Evolutionary conservation across 179 eudicot species (phyloP).

Genomic region (Carnegiea gigantea): DNA sequence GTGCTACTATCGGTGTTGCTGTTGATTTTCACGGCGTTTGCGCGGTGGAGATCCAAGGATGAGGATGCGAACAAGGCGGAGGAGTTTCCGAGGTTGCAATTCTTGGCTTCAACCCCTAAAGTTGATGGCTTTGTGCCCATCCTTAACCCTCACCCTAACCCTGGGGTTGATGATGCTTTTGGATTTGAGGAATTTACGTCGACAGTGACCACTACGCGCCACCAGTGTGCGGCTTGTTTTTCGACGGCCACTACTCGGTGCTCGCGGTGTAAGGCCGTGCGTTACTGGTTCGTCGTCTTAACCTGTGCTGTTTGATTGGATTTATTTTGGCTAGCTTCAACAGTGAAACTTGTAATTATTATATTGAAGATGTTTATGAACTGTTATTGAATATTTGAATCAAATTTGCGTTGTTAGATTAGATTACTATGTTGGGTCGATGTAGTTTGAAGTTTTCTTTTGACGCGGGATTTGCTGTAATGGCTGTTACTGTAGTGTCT

Average conservation of each 20-base stretch:
- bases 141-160: neutral
- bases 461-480: neutral
- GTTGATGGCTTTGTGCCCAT: neutral
- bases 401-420: neutral
- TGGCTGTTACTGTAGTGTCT: neutral
- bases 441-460: neutral
- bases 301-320: neutral
- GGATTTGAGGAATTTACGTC: neutral
- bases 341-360: neutral
- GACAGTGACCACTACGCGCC: neutral
- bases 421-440: neutral
- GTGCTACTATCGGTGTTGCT: conserved; percentile 24
- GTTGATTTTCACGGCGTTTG: conserved; percentile 29
- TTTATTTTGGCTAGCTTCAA: neutral
- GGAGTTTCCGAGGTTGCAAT: neutral
- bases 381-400: neutral
- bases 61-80: conserved; percentile 21
- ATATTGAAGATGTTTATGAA: neutral
- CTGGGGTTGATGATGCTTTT: neutral
- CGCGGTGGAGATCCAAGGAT: conserved; percentile 30
- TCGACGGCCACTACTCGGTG: conserved; percentile 33
- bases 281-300: conserved; percentile 32
- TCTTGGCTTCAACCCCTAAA: neutral
- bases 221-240: conserved; percentile 39
- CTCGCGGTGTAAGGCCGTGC: conserved; percentile 41